Evolutionary conservation across 2,329 filamentous ascomycete species (phyloP).

Genomic region (Xylaria multiplex): DNA sequence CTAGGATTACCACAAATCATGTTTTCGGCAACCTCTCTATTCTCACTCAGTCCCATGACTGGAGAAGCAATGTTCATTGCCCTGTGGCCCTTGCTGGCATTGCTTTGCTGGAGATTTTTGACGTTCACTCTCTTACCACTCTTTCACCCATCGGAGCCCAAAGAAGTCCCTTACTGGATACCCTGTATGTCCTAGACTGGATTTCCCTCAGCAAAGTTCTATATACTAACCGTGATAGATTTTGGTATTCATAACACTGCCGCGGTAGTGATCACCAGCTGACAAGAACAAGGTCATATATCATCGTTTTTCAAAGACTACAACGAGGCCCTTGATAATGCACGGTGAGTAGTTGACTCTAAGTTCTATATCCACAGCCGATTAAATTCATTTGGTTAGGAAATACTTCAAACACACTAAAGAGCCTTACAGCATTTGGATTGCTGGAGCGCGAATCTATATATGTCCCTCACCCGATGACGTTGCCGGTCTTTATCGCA

Average conservation of each 20-base stretch:
- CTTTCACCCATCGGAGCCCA: background rate
- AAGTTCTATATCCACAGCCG: background rate
- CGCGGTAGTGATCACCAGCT: background rate
- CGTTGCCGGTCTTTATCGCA: background rate
- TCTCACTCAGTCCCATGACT: no score
- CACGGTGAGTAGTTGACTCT: background rate
- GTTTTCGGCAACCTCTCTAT: no score
- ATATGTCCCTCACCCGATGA: background rate
- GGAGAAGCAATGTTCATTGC: no score
- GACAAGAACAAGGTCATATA: background rate
- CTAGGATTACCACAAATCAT: no score
- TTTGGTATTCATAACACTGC: background rate
- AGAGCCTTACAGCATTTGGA: background rate
- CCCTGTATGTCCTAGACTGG: background rate
- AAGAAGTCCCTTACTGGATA: slow-evolving; percentile 1
- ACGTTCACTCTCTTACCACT: background rate
- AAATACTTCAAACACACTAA: background rate
- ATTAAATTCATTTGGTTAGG: background rate
- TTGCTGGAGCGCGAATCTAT: background rate
- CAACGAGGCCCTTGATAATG: background rate
- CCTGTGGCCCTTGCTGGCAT: background rate
- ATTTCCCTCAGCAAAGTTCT: no score
- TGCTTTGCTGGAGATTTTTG: background rate
- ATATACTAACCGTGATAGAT: background rate
- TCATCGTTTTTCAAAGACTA: slow-evolving; percentile 1